These are phyloP conservation scores for Microthlaspi erraticum DNA, from an alignment of 345 rosid genomes.

Conservation along the genomic window DNA sequence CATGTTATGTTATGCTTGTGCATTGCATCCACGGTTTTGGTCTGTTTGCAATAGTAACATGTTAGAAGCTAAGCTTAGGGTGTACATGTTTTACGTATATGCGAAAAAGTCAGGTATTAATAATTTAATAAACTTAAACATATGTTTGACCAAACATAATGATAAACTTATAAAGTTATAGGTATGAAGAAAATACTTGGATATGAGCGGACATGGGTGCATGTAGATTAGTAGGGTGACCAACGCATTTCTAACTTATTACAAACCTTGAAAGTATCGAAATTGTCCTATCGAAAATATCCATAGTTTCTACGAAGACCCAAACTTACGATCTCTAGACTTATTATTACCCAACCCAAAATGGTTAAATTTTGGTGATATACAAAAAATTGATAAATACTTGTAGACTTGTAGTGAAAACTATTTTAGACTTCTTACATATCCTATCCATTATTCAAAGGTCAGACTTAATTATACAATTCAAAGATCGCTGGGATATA, in stretches of 20 bases:
- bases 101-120: not conserved
- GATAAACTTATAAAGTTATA: not conserved
- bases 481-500: conserved; percentile 5
- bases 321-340: not conserved
- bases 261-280: conserved; percentile 12
- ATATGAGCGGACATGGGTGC: conserved; percentile 9
- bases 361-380: not conserved
- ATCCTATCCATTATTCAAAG: conserved; percentile 9
- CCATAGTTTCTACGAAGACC: not conserved
- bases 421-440: not conserved
- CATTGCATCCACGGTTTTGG: no score
- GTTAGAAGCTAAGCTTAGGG: not conserved
- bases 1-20: no score
- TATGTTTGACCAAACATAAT: no score
- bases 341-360: not conserved
- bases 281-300: not conserved
- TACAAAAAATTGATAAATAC: not conserved
- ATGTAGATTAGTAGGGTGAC: conserved; percentile 16
- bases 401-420: no score
- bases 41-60: not conserved
- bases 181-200: not conserved
- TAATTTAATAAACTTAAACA: not conserved
- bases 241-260: conserved; percentile 7
- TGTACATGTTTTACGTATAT: not conserved
- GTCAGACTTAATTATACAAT: conserved; percentile 22